Evolutionary conservation across 2,329 filamentous ascomycete genomes (phyloP), one percentile per base, ranked within the genome.

Genomic region (Diaporthe capsici): DNA sequence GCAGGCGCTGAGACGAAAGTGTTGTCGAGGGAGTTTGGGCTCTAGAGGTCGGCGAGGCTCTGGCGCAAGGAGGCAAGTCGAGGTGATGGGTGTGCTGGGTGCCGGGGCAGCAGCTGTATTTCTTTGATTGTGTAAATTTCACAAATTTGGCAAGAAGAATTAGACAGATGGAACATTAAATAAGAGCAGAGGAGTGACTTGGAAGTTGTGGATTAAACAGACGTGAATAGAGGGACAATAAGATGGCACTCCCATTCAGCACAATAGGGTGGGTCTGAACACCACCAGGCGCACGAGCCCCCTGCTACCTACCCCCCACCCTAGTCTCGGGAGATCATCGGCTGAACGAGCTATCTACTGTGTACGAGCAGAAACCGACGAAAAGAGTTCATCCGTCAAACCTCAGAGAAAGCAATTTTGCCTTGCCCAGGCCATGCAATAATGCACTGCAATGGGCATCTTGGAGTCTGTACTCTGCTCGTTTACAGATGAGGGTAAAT

Each of bases 311-410:
- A 6, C 7, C 13, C 34, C 47, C 25, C n/a, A 8, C 28, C 31
- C 47, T 8, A 25, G 31, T 42, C 31, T 15, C 31, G 31, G 65
- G 22, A 39, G 47, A 68, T 68, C 65, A 39, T 53, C 28, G 65
- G 65, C 65, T 68, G 47, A 68, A 68, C 65, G n/a, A 28, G 65
- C 47, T 10, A 28, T 47, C 15, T 42, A 53, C 49, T 28, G 8
- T n/a, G 17, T 31, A 22, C 4, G 0, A 1, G 15, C 15, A 44
- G 44, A 20, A 49, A n/a, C 28, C 4, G 2, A 20, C 34, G 17
- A 34, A 28, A 15, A 20, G 12, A 3, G n/a, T 39, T 39, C 49
- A 28, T 22, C 6, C 34, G 37, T 39, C 22, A 9, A 39, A 39
- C 22, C 20, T 39, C 9, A 39, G 15, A 12, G 22, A 8, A 53